Percentiles rank a stretch among this genome's conserved stretches.
Evolutionary conservation across 1,284 basidiomycete species (phyloP).

Genomic region (Puccinia hordei): DNA sequence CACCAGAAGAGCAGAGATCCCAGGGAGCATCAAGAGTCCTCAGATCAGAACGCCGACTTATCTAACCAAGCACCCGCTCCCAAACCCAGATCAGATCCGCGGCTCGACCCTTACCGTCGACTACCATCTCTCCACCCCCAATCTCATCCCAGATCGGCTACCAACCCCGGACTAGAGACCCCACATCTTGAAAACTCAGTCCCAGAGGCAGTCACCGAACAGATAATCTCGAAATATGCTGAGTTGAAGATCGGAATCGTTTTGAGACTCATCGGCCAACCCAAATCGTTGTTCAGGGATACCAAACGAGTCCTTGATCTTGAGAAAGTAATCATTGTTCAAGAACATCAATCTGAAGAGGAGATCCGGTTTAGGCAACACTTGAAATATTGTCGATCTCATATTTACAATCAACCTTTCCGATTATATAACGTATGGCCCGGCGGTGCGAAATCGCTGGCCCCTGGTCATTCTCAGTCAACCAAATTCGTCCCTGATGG

Average conservation of each 20-base stretch:
- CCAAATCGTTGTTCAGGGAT: conserved; percentile 20
- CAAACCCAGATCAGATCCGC: conserved; percentile 24
- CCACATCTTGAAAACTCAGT: not conserved
- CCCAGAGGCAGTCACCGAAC: conserved; percentile 6
- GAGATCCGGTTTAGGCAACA: conserved; percentile 37
- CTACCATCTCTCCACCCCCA: not conserved
- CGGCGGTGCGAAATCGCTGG: not conserved
- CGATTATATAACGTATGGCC: conserved; percentile 28
- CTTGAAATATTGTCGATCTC: not conserved
- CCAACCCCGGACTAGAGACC: not conserved
- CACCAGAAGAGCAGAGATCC: not conserved
- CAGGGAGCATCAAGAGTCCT: too few species aligned
- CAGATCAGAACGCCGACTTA: not conserved
- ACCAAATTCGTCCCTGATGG: not conserved
- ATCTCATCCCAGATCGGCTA: not conserved
- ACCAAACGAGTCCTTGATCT: conserved; percentile 32
- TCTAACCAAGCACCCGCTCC: not conserved
- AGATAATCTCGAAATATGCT: conserved; percentile 17
- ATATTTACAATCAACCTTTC: conserved; percentile 25
- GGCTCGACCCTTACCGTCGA: conserved; percentile 23
- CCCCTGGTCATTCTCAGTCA: not conserved
- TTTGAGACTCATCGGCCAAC: conserved; percentile 14
- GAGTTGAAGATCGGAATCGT: conserved; percentile 9
- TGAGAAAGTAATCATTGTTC: not conserved
- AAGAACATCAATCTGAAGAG: conserved; percentile 9